Base-by-base conservation (phyloP, 2,329 filamentous ascomycete genomes). In the Xylaria sp. region DNA sequence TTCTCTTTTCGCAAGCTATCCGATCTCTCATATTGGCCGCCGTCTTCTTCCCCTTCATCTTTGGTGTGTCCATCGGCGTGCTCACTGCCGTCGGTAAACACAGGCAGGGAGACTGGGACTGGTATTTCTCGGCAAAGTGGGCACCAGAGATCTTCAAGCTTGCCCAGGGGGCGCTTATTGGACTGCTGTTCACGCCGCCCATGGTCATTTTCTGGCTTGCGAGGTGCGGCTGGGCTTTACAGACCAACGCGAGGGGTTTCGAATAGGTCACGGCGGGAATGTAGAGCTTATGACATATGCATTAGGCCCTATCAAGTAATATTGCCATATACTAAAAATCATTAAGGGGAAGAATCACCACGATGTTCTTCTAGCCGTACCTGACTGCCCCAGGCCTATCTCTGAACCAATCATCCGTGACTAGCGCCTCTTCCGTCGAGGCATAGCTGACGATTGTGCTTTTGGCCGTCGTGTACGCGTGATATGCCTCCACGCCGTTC, bases 381-480 rank as follows among this genome's bases (percentile, higher is more conserved):
- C 87, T 76, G 2, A 90, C 88, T 46, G 82, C 74, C 0, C 77
- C 81, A 1, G 76, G 71, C 1, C 80, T 83, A 56, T 89, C 87
- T 49, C 81, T 79, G 72, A 92, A 92, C 89, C 89, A 92, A 63
- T 89, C 87, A 37, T 90, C 87, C 2, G 76, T 76, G 11, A 76
- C 78, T 19, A 84, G 67, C 0, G 77, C 71, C 67, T 87, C 84
- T 53, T 85, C 81, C 0, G 76, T 75, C 0, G 81, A 80, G 0
- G 86, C 88, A 67, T 89, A 91, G 71, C 90, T 92, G 63, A 92
- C 83, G 29, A 90, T 85, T 0, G 85, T 88, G 70, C 87, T 90
- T 77, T 89, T 90, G 11, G 82, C 82, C 31, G 71, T 83, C 0
- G 85, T 86, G 66, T 87, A 87, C 0, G 81, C 81, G 51, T 83